Conservation (phyloP, 2,329 filamentous ascomycete genomes). For the Emergomyces orientalis region DNA sequence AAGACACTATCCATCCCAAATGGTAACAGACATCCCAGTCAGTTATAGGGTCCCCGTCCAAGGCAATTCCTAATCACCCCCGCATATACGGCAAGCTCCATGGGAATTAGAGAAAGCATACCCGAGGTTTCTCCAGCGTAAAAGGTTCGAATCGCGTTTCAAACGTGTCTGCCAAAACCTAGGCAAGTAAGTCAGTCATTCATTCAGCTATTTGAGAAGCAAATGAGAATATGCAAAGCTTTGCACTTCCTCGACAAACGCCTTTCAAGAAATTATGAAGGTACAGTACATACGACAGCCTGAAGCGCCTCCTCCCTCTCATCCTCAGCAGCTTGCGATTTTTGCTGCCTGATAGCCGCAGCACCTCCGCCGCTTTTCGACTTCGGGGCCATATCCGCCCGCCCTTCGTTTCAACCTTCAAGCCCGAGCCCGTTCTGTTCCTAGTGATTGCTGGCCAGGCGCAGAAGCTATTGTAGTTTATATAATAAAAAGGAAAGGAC, state of each 20-base stretch:
- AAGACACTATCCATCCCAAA: slow-evolving; percentile 57
- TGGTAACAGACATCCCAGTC: not conserved
- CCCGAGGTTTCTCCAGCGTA: slow-evolving; percentile 77
- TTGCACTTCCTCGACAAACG: not conserved
- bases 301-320: slow-evolving; percentile 54
- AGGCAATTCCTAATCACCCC: not conserved
- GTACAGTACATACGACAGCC: slow-evolving; percentile 45
- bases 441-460: too few species aligned
- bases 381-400: slow-evolving; percentile 6
- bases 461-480: too few species aligned
- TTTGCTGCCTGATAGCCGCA: slow-evolving; percentile 31
- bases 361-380: slow-evolving; percentile 8
- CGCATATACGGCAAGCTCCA: not conserved
- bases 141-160: slow-evolving; percentile 87
- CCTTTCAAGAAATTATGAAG: not conserved
- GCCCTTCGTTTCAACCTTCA: not conserved
- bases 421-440: too few species aligned
- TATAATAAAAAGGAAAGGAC: too few species aligned
- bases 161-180: slow-evolving; percentile 86
- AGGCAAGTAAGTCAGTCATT: slow-evolving; percentile 4
- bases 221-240: not conserved
- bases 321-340: slow-evolving; percentile 38
- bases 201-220: not conserved
- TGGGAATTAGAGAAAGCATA: slow-evolving; percentile 37
- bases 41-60: slow-evolving; percentile 2